Percentiles rank a stretch among this genome's conserved stretches.
Conservation (phyloP, 2,329 filamentous ascomycete species). For the Fusarium equiseti region DNA sequence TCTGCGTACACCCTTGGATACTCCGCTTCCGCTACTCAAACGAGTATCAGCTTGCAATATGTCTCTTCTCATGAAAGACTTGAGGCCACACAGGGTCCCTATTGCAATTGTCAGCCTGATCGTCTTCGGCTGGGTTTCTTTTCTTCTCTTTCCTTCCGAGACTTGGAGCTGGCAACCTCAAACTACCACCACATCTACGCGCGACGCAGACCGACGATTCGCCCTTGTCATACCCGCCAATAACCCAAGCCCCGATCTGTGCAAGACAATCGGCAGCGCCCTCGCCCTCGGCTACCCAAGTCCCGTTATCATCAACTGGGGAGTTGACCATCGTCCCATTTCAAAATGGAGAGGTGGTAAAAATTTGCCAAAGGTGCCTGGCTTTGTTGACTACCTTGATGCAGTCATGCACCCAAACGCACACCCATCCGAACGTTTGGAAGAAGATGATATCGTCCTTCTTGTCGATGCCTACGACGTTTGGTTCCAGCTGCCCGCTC, state of each 20-base stretch:
- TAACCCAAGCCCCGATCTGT: conserved; percentile 1
- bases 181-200: too few relatives aligned
- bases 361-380: conserved; percentile 11
- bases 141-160: neutral
- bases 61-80: too few relatives aligned
- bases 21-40: neutral
- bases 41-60: neutral
- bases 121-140: neutral
- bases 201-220: conserved; percentile 9
- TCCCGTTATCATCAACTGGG: conserved; percentile 20
- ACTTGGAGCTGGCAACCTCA: neutral
- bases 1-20: neutral
- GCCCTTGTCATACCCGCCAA: conserved; percentile 17
- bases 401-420: conserved; percentile 12
- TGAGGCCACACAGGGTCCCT: neutral
- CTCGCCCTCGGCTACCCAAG: conserved; percentile 19
- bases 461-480: conserved; percentile 11
- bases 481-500: conserved; percentile 22
- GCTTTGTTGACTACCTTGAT: conserved; percentile 17
- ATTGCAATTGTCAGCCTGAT: neutral
- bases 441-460: conserved; percentile 14
- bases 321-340: neutral
- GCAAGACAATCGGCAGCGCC: conserved; percentile 13
- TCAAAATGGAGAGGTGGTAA: conserved; percentile 3
- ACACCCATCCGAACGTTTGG: conserved; percentile 1